phyloP scores from a whole-genome alignment of 2,329 filamentous ascomycete species.

The Dactylellina leptospora region DNA sequence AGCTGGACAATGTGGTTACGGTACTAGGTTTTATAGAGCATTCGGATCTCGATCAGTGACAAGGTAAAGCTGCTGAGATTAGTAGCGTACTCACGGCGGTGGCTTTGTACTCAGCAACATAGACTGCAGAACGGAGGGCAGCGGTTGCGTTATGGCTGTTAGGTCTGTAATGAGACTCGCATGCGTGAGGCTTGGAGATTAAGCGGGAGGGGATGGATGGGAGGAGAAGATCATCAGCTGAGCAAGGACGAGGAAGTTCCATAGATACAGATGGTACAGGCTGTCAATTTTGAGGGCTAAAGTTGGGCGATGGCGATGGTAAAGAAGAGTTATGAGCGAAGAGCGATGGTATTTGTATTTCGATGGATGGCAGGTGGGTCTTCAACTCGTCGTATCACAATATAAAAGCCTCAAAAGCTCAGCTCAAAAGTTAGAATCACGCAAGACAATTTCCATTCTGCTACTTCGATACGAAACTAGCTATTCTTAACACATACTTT shows the following conservation, averaged over 20 bases:
- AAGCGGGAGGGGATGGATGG: conserved; percentile 9
- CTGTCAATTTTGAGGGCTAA: background rate
- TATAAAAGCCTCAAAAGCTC: too few species aligned
- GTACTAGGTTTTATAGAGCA: too few species aligned
- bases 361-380: too few species aligned
- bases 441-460: too few species aligned
- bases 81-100: background rate
- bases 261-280: background rate
- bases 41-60: too few species aligned
- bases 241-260: background rate
- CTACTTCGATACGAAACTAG: too few species aligned
- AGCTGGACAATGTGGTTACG: background rate
- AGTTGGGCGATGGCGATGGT: background rate
- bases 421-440: too few species aligned
- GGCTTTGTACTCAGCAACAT: conserved; percentile 5
- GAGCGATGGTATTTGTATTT: too few species aligned
- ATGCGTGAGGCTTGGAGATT: background rate
- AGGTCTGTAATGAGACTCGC: background rate
- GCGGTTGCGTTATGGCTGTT: background rate
- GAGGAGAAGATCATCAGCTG: conserved; percentile 3
- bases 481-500: too few species aligned
- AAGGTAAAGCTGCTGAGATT: too few species aligned
- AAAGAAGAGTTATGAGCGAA: background rate
- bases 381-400: too few species aligned
- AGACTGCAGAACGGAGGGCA: conserved; percentile 2